phyloP scores from a whole-genome alignment of 306 rosid genomes.

The Dalbergia cultrata region DNA sequence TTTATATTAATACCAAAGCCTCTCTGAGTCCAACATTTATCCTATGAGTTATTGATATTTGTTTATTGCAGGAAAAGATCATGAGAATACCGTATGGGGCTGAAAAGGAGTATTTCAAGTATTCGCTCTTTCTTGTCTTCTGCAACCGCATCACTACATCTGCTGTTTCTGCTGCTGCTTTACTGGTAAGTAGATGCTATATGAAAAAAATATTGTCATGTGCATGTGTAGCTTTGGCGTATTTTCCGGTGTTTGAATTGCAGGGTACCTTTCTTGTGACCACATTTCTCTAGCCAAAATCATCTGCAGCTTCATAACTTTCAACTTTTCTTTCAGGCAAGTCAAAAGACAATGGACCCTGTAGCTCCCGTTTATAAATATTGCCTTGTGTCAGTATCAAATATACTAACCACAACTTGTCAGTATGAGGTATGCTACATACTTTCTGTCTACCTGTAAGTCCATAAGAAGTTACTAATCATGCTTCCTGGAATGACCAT shows the following conservation, averaged over 20 bases:
- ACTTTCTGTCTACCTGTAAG: slow-evolving; percentile 10
- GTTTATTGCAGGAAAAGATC: slow-evolving; percentile 88
- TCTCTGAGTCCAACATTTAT: slow-evolving; percentile 37
- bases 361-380: slow-evolving; percentile 95
- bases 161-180: slow-evolving; percentile 86
- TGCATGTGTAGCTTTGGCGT: background rate
- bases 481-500: slow-evolving; percentile 13
- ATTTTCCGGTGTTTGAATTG: slow-evolving; percentile 34
- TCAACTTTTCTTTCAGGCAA: slow-evolving; percentile 59
- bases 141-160: slow-evolving; percentile 95
- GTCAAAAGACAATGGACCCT: slow-evolving; percentile 77
- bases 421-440: slow-evolving; percentile 82
- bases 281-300: slow-evolving; percentile 23
- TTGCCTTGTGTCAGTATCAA: slow-evolving; percentile 79
- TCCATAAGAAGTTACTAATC: background rate
- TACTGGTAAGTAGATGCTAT: slow-evolving; percentile 63
- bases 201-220: slow-evolving; percentile 15
- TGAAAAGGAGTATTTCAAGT: slow-evolving; percentile 74
- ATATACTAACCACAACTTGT: slow-evolving; percentile 93
- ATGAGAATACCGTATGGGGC: slow-evolving; percentile 93
- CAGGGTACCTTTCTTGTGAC: slow-evolving; percentile 5
- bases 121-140: slow-evolving; percentile 89
- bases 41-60: slow-evolving; percentile 15
- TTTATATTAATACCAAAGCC: slow-evolving; percentile 23
- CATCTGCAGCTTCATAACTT: slow-evolving; percentile 31